A percentile compares a stretch with the other conserved stretches of the same genome.
Evolutionary conservation across 306 rosid genomes (phyloP).

Genomic region (Astragalus glycyphyllos): DNA sequence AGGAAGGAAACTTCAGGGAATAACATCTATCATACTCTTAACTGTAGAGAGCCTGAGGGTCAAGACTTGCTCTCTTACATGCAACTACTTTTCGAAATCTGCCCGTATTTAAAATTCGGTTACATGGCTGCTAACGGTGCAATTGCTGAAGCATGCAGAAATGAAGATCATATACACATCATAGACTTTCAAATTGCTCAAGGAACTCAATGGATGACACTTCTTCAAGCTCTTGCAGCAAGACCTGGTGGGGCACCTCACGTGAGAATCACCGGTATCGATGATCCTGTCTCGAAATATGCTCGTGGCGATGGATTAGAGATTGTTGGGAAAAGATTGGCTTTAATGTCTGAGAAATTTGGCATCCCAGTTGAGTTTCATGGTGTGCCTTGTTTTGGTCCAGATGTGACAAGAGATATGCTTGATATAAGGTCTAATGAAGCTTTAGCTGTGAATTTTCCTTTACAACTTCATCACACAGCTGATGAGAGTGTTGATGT

Average conservation of each 20-base stretch:
- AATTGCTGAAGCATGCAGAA: slow-evolving; percentile 88
- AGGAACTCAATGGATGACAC: slow-evolving; percentile 91
- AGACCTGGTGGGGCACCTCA: slow-evolving; percentile 87
- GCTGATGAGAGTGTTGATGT: slow-evolving; percentile 93
- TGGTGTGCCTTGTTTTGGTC: slow-evolving; percentile 71
- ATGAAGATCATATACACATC: slow-evolving; percentile 84
- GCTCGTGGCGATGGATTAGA: slow-evolving; percentile 89
- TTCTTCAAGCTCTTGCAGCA: slow-evolving; percentile 97
- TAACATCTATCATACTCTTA: slow-evolving; percentile 77
- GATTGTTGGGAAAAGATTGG: slow-evolving; percentile 65
- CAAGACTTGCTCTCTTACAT: slow-evolving; percentile 84
- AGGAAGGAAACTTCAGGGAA: slow-evolving; percentile 83
- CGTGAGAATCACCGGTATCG: slow-evolving; percentile 87
- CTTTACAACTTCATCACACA: slow-evolving; percentile 93
- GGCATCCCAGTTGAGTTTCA: slow-evolving; percentile 85
- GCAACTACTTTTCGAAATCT: slow-evolving; percentile 85
- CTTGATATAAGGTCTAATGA: slow-evolving; percentile 81
- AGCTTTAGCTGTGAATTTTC: slow-evolving; percentile 93
- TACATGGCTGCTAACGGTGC: slow-evolving; percentile 99
- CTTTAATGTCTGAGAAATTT: slow-evolving; percentile 62
- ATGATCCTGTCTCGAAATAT: slow-evolving; percentile 73
- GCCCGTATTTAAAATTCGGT: slow-evolving; percentile 94
- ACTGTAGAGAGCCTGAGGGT: slow-evolving; percentile 88
- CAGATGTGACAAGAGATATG: slow-evolving; percentile 71
- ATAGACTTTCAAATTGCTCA: slow-evolving; percentile 93